These are phyloP conservation scores for Oryza officinalis DNA, from an alignment of 176 grass and related monocot species.

Conservation along the genomic window DNA sequence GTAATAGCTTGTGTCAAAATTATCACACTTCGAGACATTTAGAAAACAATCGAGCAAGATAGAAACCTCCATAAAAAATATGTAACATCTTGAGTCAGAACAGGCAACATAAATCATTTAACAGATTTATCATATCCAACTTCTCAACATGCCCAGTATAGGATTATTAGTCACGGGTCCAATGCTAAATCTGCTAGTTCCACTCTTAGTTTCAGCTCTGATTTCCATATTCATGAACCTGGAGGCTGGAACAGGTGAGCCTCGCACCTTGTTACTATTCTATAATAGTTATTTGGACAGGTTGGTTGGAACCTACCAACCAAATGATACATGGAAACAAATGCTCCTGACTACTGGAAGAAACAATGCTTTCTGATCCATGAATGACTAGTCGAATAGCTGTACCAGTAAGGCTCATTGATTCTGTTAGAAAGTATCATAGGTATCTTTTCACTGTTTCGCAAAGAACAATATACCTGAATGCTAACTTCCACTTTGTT, in stretches of 20 bases:
- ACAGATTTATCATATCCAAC: neutral
- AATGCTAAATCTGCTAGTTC: neutral
- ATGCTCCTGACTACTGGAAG: neutral
- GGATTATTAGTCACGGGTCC: neutral
- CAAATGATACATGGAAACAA: neutral
- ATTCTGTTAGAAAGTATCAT: neutral
- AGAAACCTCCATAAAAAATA: neutral
- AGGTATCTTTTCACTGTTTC: neutral
- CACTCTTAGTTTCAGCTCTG: neutral
- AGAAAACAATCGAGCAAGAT: neutral
- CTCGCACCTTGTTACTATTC: neutral
- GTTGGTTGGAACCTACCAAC: neutral
- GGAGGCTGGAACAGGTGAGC: neutral
- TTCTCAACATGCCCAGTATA: neutral
- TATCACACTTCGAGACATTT: neutral
- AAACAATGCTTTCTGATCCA: neutral
- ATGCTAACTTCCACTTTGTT: constrained; percentile 65
- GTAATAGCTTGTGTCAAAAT: neutral
- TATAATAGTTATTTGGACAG: neutral
- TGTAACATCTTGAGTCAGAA: neutral
- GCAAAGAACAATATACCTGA: constrained; percentile 49
- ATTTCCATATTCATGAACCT: neutral
- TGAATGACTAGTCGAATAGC: constrained; percentile 1
- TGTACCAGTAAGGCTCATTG: neutral
- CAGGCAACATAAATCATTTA: neutral